Percentiles rank a stretch among this genome's conserved stretches.
phyloP scores from a whole-genome alignment of 2,329 filamentous ascomycete genomes.

The Zymoseptoria pseudotritici region DNA sequence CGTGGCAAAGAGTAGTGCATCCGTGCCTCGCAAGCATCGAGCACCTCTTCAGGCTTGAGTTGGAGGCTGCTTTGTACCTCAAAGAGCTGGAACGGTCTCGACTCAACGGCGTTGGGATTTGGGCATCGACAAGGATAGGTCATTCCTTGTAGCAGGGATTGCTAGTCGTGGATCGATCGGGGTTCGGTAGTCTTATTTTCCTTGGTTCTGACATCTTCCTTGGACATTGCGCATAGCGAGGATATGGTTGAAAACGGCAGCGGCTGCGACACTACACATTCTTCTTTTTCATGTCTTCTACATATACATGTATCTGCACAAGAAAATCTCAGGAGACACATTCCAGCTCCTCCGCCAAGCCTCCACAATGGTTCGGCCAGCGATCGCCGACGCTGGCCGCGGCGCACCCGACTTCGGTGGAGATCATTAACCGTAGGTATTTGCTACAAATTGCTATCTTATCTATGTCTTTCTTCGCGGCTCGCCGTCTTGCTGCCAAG shows the following conservation, averaged over 20 bases:
- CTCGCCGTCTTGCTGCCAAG: neutral
- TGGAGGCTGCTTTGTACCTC: neutral
- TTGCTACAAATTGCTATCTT: neutral
- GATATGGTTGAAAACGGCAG: neutral
- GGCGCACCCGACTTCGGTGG: neutral
- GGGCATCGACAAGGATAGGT: neutral
- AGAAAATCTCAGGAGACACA: neutral
- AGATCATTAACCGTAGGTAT: neutral
- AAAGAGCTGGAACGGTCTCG: conserved; percentile 2
- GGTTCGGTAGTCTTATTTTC: neutral
- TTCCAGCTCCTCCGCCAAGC: neutral
- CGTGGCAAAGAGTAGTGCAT: neutral
- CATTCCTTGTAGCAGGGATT: neutral
- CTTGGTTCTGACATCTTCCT: neutral
- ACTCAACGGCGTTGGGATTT: conserved; percentile 1
- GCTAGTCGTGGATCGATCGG: neutral
- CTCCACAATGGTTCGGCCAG: neutral
- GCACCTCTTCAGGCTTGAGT: neutral
- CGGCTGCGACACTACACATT: neutral
- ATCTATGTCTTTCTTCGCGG: neutral
- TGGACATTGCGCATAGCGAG: neutral
- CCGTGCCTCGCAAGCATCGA: neutral
- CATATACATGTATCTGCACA: neutral
- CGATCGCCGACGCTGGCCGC: neutral
- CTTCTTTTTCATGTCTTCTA: neutral